Evolutionary conservation across 306 rosid genomes (phyloP).

Genomic region (Pachyrhizus erosus): DNA sequence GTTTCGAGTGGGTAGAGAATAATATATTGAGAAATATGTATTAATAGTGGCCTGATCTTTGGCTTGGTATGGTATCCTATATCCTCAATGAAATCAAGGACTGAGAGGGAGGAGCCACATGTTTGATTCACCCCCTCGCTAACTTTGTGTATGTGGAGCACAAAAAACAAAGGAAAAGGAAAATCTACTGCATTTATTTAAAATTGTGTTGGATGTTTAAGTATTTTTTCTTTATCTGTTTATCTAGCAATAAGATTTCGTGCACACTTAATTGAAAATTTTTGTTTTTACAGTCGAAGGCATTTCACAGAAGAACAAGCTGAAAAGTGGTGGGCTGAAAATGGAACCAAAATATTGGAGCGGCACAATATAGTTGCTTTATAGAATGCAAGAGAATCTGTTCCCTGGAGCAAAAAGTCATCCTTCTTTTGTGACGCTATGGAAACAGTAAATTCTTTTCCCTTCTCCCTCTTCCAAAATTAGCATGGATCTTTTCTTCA

Average conservation of each 20-base stretch:
- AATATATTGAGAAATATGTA: background rate
- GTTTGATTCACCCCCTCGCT: background rate
- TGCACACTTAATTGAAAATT: constrained; percentile 39
- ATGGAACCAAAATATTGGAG: constrained; percentile 70
- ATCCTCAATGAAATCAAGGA: background rate
- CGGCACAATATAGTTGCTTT: constrained; percentile 61
- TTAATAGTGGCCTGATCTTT: background rate
- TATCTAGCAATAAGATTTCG: constrained; percentile 26
- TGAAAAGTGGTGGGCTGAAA: constrained; percentile 92
- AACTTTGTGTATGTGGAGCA: background rate
- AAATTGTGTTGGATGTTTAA: constrained; percentile 19
- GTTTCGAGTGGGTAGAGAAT: background rate
- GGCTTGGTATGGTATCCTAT: background rate
- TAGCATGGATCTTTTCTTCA: constrained; percentile 32
- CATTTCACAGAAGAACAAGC: constrained; percentile 87
- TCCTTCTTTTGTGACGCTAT: constrained; percentile 39
- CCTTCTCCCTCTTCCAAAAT: constrained; percentile 38
- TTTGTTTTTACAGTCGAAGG: constrained; percentile 71
- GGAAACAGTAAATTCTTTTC: constrained; percentile 56
- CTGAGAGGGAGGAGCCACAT: background rate
- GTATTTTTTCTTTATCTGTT: constrained; percentile 13
- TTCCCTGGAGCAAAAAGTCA: constrained; percentile 39
- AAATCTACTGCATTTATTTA: background rate
- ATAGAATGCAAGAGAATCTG: constrained; percentile 47
- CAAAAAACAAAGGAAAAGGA: background rate